phyloP scores from a whole-genome alignment of 768 basidiomycete species.

The Trametes coccinea region DNA sequence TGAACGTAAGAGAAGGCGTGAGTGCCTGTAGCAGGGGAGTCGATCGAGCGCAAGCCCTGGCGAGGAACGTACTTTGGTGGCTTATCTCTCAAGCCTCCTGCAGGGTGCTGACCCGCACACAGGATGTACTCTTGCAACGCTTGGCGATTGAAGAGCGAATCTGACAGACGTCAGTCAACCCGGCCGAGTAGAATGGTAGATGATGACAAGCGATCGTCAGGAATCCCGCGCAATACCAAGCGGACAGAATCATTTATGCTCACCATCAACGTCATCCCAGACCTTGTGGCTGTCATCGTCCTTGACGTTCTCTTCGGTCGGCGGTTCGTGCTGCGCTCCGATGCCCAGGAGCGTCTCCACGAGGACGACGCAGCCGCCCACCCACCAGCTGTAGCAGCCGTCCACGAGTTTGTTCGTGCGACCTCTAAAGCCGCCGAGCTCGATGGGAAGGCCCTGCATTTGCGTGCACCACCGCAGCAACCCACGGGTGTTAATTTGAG shows the following conservation, averaged over 20 bases:
- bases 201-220: background rate
- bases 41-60: background rate
- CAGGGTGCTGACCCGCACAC: conserved; percentile 79
- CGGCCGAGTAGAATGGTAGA: background rate
- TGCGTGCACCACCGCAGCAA: conserved; percentile 80
- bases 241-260: conserved; percentile 17
- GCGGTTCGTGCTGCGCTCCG: conserved; percentile 20
- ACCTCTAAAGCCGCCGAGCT: conserved; percentile 91
- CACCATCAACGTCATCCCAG: conserved; percentile 79
- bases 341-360: conserved; percentile 55
- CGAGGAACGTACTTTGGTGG: conserved; percentile 75
- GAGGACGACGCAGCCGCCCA: conserved; percentile 82
- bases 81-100: conserved; percentile 91
- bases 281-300: conserved; percentile 37
- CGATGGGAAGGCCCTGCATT: conserved; percentile 82
- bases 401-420: conserved; percentile 98
- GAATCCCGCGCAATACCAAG: background rate
- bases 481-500: conserved; percentile 54
- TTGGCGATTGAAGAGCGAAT: conserved; percentile 52
- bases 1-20: background rate
- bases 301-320: conserved; percentile 30
- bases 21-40: background rate
- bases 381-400: conserved; percentile 99
- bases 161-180: conserved; percentile 30
- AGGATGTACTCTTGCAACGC: conserved; percentile 89